Evolutionary conservation across 305 asterid species (phyloP), one percentile per base, ranked within the genome.

Genomic region (Plantago lanceolata): DNA sequence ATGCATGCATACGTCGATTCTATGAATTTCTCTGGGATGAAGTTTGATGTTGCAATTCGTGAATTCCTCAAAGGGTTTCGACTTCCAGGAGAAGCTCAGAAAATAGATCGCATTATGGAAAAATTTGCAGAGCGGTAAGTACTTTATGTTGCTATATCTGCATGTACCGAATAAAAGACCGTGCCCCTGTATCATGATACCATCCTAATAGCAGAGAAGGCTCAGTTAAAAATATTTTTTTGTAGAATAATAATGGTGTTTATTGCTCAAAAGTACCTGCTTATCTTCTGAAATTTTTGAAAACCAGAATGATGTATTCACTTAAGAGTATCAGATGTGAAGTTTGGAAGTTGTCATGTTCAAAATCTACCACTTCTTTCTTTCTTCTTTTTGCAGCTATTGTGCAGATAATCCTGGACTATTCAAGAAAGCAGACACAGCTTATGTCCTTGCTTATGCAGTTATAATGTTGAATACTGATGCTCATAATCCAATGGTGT

Each of bases 41-140:
- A 88, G 80, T 94, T 94, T 80, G 95, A 84, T 71, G 55, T 72
- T 63, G 96, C 99, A 69, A 86, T 94, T 68, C 95, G 99, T 75
- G 96, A 90, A 79, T 90, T 90, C 75, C 96, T 94, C 53, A 85
- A 76, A 76, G 97, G 95, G 45, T 94, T 94, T 70, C 90, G 99
- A 66, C 97, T 94, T 82, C 99, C 99, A 24, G 99, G 99, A 69
- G 99, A 94, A 86, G 99, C 97, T 75, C 99, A 94, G 86, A 94
- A 94, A 88, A 94, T 94, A 76, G 99, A 94, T 74, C 97, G 97
- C 69, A 90, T 94, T 52, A 94, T 94, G 99, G 99, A 94, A 78
- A 94, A 94, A 74, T 90, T 94, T 75, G 99, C 99, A 35, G 99
- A 90, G 84, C 92, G 99, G 99, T 90, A 77, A 57, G 84, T 70